Percentiles rank a stretch among this genome's conserved stretches.
These are phyloP conservation scores for Trametes coccinea DNA, from an alignment of 768 basidiomycete species.

Conservation along the genomic window DNA sequence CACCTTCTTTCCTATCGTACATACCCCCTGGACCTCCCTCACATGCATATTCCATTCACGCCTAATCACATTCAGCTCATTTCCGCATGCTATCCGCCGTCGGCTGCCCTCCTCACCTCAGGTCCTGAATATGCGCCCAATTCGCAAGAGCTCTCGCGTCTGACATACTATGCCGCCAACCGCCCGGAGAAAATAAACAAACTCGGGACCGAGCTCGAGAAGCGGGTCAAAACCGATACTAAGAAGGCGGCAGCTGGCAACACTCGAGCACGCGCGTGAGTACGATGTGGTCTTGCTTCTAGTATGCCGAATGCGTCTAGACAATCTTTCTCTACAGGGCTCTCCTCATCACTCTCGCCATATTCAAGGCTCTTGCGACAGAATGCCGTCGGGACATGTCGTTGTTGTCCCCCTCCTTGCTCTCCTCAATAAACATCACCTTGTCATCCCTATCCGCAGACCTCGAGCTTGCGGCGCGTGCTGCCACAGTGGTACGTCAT, in stretches of 20 bases:
- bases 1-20: conserved; percentile 34
- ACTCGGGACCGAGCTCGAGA: conserved; percentile 74
- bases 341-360: conserved; percentile 80
- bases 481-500: conserved; percentile 72
- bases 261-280: conserved; percentile 77
- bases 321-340: conserved; percentile 42
- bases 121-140: conserved; percentile 81
- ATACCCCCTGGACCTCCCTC: conserved; percentile 31
- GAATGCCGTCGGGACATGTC: conserved; percentile 87
- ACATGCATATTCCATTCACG: conserved; percentile 75
- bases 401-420: conserved; percentile 67
- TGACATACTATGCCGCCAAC: conserved; percentile 87
- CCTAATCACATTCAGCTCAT: conserved; percentile 84
- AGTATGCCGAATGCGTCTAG: conserved; percentile 1
- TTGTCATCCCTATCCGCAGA: conserved; percentile 59
- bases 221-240: conserved; percentile 63
- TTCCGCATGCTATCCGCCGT: conserved; percentile 82
- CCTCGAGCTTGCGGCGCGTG: conserved; percentile 73
- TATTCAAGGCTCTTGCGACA: conserved; percentile 77
- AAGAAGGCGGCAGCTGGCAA: conserved; percentile 75
- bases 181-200: conserved; percentile 79
- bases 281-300: conserved; percentile 17
- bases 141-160: conserved; percentile 78
- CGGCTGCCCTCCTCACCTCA: conserved; percentile 69
- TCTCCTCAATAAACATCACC: conserved; percentile 62